Percentiles rank a stretch among this genome's conserved stretches.
Evolutionary conservation across 1,139 yeast species (phyloP).

Genomic region (Geotrichum carabidarum): DNA sequence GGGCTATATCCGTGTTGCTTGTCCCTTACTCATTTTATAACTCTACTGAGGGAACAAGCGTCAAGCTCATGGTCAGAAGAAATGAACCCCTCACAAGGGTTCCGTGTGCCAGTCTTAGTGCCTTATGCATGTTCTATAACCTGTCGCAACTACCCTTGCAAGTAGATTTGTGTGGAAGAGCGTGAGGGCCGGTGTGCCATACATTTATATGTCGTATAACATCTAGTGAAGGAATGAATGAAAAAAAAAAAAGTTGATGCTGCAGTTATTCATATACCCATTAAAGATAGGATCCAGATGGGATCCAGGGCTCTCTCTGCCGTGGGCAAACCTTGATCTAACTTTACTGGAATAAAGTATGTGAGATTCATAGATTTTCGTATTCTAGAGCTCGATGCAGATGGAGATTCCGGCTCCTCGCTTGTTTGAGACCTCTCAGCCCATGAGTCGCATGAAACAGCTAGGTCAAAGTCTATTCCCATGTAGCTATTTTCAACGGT

Average conservation of each 20-base stretch:
- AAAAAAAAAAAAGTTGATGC: neutral
- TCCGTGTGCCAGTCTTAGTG: slow-evolving; percentile 50
- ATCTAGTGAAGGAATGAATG: neutral
- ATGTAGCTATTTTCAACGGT: no score
- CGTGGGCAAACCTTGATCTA: no score
- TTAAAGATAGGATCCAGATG: no score
- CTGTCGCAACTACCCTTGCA: slow-evolving; percentile 37
- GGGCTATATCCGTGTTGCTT: slow-evolving; percentile 66
- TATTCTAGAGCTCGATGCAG: no score
- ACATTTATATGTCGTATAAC: slow-evolving; percentile 34
- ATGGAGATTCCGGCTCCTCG: no score
- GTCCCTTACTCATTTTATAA: slow-evolving; percentile 36
- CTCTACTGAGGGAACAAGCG: slow-evolving; percentile 46
- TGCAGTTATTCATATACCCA: no score
- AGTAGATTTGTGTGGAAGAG: slow-evolving; percentile 36
- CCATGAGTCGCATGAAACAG: no score
- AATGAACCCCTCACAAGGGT: slow-evolving; percentile 36
- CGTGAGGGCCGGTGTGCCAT: slow-evolving; percentile 61
- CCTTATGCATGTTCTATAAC: slow-evolving; percentile 42
- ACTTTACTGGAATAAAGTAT: no score
- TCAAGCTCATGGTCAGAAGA: slow-evolving; percentile 64
- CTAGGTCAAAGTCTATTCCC: no score
- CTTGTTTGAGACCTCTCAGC: no score
- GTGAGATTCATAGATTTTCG: no score
- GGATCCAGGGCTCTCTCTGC: no score